Base-by-base conservation (phyloP, 2,329 filamentous ascomycete genomes). In the Drechmeria coniospora region DNA sequence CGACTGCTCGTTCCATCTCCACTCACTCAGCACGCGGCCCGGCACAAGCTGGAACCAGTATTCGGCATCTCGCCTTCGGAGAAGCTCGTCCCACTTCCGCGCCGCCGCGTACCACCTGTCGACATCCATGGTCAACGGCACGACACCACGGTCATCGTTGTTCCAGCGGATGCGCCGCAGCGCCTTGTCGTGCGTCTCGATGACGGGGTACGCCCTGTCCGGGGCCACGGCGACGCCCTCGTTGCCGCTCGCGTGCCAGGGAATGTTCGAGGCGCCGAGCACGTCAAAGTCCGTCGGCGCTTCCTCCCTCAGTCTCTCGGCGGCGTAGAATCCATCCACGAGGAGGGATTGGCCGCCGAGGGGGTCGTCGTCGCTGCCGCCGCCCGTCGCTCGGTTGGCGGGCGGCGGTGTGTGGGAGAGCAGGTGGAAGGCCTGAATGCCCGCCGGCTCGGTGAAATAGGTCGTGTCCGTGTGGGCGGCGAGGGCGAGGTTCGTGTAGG, bases 381-480 rank as follows among this genome's bases (percentile, higher is more conserved):
- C 31, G n/a, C 44, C 43, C 1, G n/a, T n/a, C n/a, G n/a, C n/a
- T n/a, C n/a, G n/a, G n/a, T n/a, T n/a, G n/a, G n/a, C n/a, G n/a
- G 43, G 39, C 3, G 51, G 49, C 14, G 72, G 67, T 2, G 63
- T 54, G 6, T 74, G 77, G 0, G 81, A 90, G 16, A 95, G 67
- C 25, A 94, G 62, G 47, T 98, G 90, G 52, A 98, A 92, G 15
- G 90, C 74, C 50, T 98, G 90, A 19, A 98, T 65, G 8, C 87
- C 83, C 2, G 81, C 76, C 0, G 90, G 87, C 36, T 95, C 87
- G 14, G 74, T 84, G 56, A 95, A 95, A 53, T 98, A 95, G 1
- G 87, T 93, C 6, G 73, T 95, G 54, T 98, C 90, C 1, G 87
- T 95, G 52, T 98, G 90, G 1, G 80, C 77, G 13, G 74, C 71